phyloP scores from a whole-genome alignment of 2,329 filamentous ascomycete species.

The Penicillium sp. region DNA sequence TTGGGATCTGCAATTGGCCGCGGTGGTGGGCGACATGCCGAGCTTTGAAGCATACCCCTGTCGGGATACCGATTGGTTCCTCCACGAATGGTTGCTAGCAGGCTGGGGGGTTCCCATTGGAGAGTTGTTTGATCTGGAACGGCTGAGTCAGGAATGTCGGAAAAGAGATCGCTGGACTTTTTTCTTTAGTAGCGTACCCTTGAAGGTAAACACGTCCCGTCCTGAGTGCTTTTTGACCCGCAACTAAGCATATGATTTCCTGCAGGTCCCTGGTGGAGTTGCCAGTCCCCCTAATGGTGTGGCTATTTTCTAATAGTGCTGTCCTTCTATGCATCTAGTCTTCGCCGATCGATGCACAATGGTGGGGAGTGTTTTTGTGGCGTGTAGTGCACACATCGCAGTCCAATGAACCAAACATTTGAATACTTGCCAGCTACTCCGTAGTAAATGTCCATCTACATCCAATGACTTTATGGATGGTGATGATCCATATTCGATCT shows the following conservation, averaged over 20 bases:
- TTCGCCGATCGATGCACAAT: too few relatives aligned
- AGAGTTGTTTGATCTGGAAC: conserved; percentile 50
- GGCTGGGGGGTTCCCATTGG: conserved; percentile 54
- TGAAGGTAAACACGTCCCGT: conserved; percentile 39
- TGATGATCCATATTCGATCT: too few relatives aligned
- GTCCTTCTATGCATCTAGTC: neutral
- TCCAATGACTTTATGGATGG: too few relatives aligned
- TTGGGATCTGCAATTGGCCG: conserved; percentile 59
- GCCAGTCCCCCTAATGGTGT: conserved; percentile 50
- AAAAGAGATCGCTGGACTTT: conserved; percentile 45
- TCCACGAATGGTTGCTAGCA: conserved; percentile 41
- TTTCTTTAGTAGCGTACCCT: conserved; percentile 52
- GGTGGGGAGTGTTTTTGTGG: too few relatives aligned
- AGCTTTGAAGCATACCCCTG: conserved; percentile 55
- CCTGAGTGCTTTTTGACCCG: conserved; percentile 10
- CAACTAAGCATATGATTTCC: neutral
- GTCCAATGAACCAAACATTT: too few relatives aligned
- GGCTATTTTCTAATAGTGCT: conserved; percentile 42
- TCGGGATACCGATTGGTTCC: conserved; percentile 21
- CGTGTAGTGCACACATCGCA: too few relatives aligned
- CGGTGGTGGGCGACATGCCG: conserved; percentile 59
- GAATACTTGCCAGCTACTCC: too few relatives aligned
- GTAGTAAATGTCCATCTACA: too few relatives aligned
- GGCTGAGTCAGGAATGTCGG: conserved; percentile 40
- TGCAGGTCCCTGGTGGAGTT: conserved; percentile 48